These are phyloP conservation scores for Colletotrichum scovillei DNA, from an alignment of 2,329 filamentous ascomycete species.

Conservation along the genomic window DNA sequence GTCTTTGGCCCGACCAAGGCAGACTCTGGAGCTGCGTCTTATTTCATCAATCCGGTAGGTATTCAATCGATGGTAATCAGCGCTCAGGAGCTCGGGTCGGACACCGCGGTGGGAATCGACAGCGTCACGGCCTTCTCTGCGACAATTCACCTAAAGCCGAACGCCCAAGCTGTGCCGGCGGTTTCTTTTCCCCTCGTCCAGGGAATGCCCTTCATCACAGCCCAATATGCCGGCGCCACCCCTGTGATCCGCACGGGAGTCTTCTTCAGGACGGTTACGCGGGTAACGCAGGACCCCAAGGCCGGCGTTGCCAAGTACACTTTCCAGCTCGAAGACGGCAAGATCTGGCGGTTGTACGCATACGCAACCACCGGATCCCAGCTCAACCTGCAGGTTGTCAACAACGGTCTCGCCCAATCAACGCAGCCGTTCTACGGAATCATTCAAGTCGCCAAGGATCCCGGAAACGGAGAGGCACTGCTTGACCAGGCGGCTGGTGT, in stretches of 20 bases:
- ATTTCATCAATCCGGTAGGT: constrained; percentile 84
- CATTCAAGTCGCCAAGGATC: constrained; percentile 86
- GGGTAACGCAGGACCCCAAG: constrained; percentile 66
- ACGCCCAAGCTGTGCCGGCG: constrained; percentile 62
- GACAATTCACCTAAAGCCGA: constrained; percentile 74
- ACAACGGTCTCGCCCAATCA: constrained; percentile 74
- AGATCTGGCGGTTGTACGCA: constrained; percentile 84
- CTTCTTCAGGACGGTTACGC: constrained; percentile 77
- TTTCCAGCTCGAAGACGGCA: constrained; percentile 77
- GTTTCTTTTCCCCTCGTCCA: constrained; percentile 88
- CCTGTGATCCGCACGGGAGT: constrained; percentile 81
- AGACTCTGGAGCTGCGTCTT: constrained; percentile 69
- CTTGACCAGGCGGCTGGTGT: constrained; percentile 83
- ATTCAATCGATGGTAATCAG: constrained; percentile 86
- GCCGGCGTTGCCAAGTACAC: constrained; percentile 80
- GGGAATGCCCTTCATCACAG: constrained; percentile 90
- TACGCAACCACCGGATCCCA: constrained; percentile 68
- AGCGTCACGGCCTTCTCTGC: constrained; percentile 68
- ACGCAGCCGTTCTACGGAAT: constrained; percentile 77
- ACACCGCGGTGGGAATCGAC: constrained; percentile 67
- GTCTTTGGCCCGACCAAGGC: constrained; percentile 70
- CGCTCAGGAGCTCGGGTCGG: constrained; percentile 75
- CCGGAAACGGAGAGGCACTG: constrained; percentile 70
- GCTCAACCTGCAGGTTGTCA: constrained; percentile 75
- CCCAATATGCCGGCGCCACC: constrained; percentile 74